These are phyloP conservation scores for Retiboletus fuscus DNA, from an alignment of 1,284 basidiomycete species.

Conservation along the genomic window DNA sequence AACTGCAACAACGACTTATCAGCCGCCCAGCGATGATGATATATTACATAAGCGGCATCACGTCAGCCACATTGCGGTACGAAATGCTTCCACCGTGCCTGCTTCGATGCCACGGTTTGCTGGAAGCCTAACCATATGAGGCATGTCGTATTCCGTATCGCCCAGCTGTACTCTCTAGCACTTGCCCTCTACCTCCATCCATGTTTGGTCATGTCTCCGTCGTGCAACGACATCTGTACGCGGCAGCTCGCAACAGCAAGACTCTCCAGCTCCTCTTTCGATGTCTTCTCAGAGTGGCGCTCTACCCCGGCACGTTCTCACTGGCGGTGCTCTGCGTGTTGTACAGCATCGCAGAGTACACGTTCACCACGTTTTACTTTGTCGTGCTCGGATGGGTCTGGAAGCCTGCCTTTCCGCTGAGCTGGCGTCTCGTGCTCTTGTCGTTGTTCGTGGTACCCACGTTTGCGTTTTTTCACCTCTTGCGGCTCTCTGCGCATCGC, in stretches of 20 bases:
- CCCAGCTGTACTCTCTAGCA: not conserved
- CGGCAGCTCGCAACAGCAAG: slow-evolving; percentile 15
- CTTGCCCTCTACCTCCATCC: not conserved
- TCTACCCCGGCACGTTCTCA: slow-evolving; percentile 5
- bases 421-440: slow-evolving; percentile 38
- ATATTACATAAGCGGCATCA: too few relatives aligned
- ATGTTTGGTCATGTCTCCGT: slow-evolving; percentile 13
- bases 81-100: too few relatives aligned
- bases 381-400: slow-evolving; percentile 19
- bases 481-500: slow-evolving; percentile 11
- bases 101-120: too few relatives aligned
- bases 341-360: slow-evolving; percentile 29
- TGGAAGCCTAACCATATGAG: not conserved
- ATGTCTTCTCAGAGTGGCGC: not conserved
- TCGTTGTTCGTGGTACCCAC: slow-evolving; percentile 31
- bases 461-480: slow-evolving; percentile 27
- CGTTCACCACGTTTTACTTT: slow-evolving; percentile 29
- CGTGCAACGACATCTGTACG: not conserved
- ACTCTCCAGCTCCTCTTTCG: slow-evolving; percentile 4
- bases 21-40: too few relatives aligned
- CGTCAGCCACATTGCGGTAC: too few relatives aligned
- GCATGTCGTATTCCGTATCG: not conserved
- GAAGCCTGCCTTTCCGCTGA: slow-evolving; percentile 36
- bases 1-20: too few relatives aligned
- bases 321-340: slow-evolving; percentile 21